phyloP scores from a whole-genome alignment of 1,139 yeast genomes.

The Candida sp. region DNA sequence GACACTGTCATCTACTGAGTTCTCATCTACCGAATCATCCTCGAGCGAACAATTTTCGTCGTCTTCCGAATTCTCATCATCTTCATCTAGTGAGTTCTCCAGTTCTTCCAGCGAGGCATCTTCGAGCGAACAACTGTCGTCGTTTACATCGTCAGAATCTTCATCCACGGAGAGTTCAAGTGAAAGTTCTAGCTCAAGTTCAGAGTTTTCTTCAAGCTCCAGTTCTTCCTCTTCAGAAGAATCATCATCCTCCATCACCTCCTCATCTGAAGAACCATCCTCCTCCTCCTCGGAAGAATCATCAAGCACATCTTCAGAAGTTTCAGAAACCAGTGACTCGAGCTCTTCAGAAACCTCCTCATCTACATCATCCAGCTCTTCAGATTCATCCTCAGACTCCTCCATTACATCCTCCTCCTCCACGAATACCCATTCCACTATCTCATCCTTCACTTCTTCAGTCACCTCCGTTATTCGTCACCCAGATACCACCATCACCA shows the following conservation, averaged over 20 bases:
- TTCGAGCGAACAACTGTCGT: neutral
- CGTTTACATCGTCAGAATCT: constrained; percentile 3
- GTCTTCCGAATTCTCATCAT: constrained; percentile 6
- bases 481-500: constrained; percentile 47
- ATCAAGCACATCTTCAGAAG: constrained; percentile 8
- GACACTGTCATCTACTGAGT: constrained; percentile 4
- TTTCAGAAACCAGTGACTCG: constrained; percentile 5
- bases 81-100: constrained; percentile 9
- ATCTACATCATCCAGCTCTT: constrained; percentile 3
- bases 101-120: neutral
- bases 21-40: constrained; percentile 1
- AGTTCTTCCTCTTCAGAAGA: constrained; percentile 9
- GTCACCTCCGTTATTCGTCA: constrained; percentile 14
- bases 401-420: constrained; percentile 10
- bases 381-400: neutral
- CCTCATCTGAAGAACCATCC: constrained; percentile 4
- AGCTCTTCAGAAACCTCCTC: constrained; percentile 2
- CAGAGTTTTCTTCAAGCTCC: constrained; percentile 6
- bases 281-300: constrained; percentile 8
- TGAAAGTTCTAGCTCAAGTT: constrained; percentile 1
- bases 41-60: constrained; percentile 9
- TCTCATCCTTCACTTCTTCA: constrained; percentile 17
- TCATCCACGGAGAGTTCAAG: constrained; percentile 3
- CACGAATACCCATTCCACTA: constrained; percentile 3
- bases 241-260: constrained; percentile 2